Evolutionary conservation across 1,284 basidiomycete genomes (phyloP).

Genomic region (Trichosporon coremiiforme): DNA sequence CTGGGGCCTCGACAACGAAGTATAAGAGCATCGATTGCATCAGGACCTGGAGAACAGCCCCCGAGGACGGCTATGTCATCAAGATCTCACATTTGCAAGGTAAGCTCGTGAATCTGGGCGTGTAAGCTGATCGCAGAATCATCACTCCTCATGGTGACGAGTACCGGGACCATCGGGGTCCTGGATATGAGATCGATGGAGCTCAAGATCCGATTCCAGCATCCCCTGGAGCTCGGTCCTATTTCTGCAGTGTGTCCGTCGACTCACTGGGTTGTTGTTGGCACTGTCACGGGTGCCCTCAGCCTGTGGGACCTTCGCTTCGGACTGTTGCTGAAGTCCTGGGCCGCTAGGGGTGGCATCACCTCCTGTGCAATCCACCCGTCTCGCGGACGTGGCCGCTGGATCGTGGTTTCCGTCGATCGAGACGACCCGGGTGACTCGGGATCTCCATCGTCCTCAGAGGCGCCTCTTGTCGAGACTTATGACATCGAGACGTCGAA

Average conservation of each 20-base stretch:
- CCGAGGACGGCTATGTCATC: conserved; percentile 41
- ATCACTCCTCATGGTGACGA: conserved; percentile 77
- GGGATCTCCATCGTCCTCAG: neutral
- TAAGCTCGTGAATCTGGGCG: conserved; percentile 28
- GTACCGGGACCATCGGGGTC: conserved; percentile 72
- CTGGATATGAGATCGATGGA: conserved; percentile 86
- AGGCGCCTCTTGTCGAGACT: conserved; percentile 45
- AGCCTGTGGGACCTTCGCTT: conserved; percentile 94
- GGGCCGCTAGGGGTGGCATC: conserved; percentile 69
- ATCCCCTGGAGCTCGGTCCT: conserved; percentile 81
- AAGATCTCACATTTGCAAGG: conserved; percentile 44
- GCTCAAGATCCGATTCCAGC: conserved; percentile 71
- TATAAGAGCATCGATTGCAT: conserved; percentile 75
- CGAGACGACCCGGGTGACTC: conserved; percentile 58
- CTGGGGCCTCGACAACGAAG: conserved; percentile 67
- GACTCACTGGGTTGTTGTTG: conserved; percentile 82
- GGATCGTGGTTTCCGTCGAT: conserved; percentile 75
- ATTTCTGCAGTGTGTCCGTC: conserved; percentile 81
- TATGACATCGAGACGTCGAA: conserved; percentile 56
- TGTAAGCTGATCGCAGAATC: conserved; percentile 42
- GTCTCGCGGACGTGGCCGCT: conserved; percentile 71
- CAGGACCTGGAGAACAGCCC: conserved; percentile 39
- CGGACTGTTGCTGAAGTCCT: conserved; percentile 81
- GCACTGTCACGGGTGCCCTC: conserved; percentile 78
- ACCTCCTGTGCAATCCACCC: conserved; percentile 70